Percentiles rank a stretch among this genome's conserved stretches.
These are phyloP conservation scores for Leccinum fallax DNA, from an alignment of 1,284 basidiomycete species.

Conservation along the genomic window DNA sequence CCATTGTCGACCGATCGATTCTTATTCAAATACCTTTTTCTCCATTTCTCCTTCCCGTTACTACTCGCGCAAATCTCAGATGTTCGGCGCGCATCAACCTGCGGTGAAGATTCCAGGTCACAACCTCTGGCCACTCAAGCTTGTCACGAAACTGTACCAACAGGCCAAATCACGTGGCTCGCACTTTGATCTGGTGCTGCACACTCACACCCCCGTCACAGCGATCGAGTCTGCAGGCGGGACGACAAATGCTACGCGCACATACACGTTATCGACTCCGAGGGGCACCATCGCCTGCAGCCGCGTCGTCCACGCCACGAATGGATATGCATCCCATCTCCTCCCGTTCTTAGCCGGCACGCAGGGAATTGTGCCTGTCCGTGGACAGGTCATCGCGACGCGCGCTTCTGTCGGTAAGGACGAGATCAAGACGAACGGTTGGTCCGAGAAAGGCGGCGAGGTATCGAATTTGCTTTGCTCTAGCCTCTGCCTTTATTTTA, in stretches of 20 bases:
- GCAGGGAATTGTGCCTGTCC: slow-evolving; percentile 64
- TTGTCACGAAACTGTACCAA: slow-evolving; percentile 66
- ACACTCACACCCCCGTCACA: slow-evolving; percentile 72
- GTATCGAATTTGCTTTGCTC: slow-evolving; percentile 7
- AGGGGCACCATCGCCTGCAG: slow-evolving; percentile 59
- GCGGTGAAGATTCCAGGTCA: slow-evolving; percentile 53
- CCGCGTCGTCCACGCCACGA: slow-evolving; percentile 79
- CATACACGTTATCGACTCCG: slow-evolving; percentile 44
- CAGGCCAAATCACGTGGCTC: slow-evolving; percentile 36
- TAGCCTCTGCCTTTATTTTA: background rate
- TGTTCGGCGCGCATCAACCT: slow-evolving; percentile 57
- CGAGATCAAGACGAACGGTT: slow-evolving; percentile 42
- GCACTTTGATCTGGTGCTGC: slow-evolving; percentile 51
- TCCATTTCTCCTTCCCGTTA: background rate
- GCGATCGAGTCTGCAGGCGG: slow-evolving; percentile 32
- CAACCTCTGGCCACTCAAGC: slow-evolving; percentile 79
- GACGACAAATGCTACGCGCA: background rate
- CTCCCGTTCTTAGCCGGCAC: slow-evolving; percentile 58
- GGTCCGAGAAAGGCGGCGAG: slow-evolving; percentile 45
- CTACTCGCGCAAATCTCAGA: slow-evolving; percentile 36
- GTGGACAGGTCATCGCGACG: slow-evolving; percentile 71
- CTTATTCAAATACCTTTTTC: background rate
- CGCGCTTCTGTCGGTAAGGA: slow-evolving; percentile 48
- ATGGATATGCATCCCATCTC: slow-evolving; percentile 69
- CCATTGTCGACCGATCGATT: background rate